A percentile compares a stretch with the other conserved stretches of the same genome.
phyloP scores from a whole-genome alignment of 768 basidiomycete genomes.

The Erythrobasidium yunnanense region DNA sequence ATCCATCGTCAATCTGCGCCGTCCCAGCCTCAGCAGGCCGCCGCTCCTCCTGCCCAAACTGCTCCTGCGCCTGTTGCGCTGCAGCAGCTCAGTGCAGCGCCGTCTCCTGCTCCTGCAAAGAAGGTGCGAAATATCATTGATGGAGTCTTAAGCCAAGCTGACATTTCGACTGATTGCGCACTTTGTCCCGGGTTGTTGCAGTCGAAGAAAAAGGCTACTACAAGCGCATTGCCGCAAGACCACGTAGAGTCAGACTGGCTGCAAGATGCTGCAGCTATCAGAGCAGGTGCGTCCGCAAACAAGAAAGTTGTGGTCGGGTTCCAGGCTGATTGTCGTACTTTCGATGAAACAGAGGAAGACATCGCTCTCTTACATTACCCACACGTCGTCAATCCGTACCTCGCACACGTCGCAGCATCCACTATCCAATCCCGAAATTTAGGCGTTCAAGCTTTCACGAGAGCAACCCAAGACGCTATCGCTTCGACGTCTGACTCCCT shows the following conservation, averaged over 20 bases:
- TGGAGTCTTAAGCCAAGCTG: no score
- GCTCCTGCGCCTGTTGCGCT: no score
- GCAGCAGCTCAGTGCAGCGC: no score
- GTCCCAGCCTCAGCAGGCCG: no score
- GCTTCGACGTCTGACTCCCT: no score
- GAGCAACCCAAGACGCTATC: no score
- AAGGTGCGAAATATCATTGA: no score
- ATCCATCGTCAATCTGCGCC: no score
- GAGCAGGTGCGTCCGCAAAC: neutral
- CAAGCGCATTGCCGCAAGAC: neutral
- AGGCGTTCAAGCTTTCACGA: neutral
- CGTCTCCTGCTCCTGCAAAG: no score
- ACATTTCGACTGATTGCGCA: neutral
- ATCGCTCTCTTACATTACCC: neutral
- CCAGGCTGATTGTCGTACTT: no score
- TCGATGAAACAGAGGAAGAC: constrained; percentile 18
- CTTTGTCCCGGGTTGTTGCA: neutral
- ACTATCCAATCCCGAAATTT: neutral
- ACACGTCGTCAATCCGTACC: constrained; percentile 5
- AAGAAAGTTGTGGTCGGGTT: no score
- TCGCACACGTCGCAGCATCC: neutral
- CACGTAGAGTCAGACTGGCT: constrained; percentile 15
- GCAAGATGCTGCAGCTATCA: neutral
- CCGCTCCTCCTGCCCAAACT: no score
- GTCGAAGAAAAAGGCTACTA: neutral